A percentile compares a stretch with the other conserved stretches of the same genome.
phyloP scores from a whole-genome alignment of 805 yeast genomes.

The Candida awuae region DNA sequence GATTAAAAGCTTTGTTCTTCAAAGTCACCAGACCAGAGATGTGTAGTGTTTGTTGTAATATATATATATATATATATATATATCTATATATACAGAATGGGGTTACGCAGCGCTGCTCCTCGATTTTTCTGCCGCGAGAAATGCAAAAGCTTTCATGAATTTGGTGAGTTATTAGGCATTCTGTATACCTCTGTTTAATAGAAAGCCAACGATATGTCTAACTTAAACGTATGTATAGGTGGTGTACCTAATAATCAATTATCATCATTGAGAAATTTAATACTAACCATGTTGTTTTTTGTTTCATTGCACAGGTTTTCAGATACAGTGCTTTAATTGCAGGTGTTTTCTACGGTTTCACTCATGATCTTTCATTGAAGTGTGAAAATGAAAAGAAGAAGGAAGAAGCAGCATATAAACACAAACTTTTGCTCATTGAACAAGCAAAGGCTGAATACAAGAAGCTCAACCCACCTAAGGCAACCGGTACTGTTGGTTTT shows the following conservation, averaged over 20 bases:
- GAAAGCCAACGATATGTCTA: conserved; percentile 34
- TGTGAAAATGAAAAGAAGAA: conserved; percentile 49
- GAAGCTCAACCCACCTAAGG: conserved; percentile 44
- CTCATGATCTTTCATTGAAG: conserved; percentile 67
- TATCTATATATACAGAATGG: background rate
- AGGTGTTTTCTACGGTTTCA: conserved; percentile 84
- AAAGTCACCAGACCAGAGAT: conserved; percentile 23
- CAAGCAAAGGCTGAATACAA: conserved; percentile 89
- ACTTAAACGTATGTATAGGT: conserved; percentile 36
- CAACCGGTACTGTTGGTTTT: conserved; percentile 36
- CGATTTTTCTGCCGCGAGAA: conserved; percentile 1
- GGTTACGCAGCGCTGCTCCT: conserved; percentile 10
- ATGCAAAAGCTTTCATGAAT: no score
- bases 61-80: background rate
- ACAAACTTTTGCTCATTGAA: conserved; percentile 66
- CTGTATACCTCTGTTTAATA: background rate
- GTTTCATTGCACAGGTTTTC: conserved; percentile 57
- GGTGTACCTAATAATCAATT: no score
- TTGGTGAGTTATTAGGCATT: background rate
- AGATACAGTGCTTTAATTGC: conserved; percentile 89
- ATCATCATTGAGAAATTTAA: background rate
- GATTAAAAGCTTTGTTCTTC: conserved; percentile 42
- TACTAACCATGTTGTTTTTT: background rate
- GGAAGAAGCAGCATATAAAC: conserved; percentile 50
- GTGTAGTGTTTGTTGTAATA: background rate